Evolutionary conservation across 768 basidiomycete genomes (phyloP).

Genomic region (Mycena sanguinolenta): DNA sequence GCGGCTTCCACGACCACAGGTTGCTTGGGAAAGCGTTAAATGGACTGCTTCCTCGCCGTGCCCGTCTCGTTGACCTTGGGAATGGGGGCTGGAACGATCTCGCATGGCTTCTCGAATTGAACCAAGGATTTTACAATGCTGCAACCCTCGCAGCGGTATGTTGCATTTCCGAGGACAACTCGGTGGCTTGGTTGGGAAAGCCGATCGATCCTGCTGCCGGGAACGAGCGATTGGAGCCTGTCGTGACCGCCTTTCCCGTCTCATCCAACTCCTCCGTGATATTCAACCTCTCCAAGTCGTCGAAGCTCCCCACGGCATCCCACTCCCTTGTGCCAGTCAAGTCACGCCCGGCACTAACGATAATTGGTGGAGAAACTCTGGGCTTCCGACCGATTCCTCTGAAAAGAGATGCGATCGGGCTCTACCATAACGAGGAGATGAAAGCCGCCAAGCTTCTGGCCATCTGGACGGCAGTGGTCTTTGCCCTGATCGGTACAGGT

Average conservation of each 20-base stretch:
- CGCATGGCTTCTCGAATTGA: conserved; percentile 41
- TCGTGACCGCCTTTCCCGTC: no score
- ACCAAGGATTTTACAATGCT: conserved; percentile 45
- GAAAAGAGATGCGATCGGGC: conserved; percentile 10
- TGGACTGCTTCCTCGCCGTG: conserved; percentile 40
- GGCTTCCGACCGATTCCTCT: neutral
- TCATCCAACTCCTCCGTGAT: conserved; percentile 40
- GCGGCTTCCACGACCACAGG: conserved; percentile 31
- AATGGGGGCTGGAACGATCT: conserved; percentile 41
- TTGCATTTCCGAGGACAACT: conserved; percentile 18
- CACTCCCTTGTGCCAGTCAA: conserved; percentile 30
- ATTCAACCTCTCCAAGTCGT: conserved; percentile 41
- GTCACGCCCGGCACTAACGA: conserved; percentile 9
- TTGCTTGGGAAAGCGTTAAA: conserved; percentile 41
- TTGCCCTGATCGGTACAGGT: neutral
- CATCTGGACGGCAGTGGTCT: no score
- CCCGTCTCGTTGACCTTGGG: conserved; percentile 36
- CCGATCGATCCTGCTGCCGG: no score
- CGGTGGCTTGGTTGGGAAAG: conserved; percentile 39
- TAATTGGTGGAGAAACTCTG: conserved; percentile 22
- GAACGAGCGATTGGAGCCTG: no score
- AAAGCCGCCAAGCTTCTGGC: no score
- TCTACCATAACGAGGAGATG: conserved; percentile 7
- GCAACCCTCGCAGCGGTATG: conserved; percentile 41
- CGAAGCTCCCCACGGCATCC: conserved; percentile 41